Conservation (phyloP, 352 stramenopile genomes). For the Phytophthora nicotianae region DNA sequence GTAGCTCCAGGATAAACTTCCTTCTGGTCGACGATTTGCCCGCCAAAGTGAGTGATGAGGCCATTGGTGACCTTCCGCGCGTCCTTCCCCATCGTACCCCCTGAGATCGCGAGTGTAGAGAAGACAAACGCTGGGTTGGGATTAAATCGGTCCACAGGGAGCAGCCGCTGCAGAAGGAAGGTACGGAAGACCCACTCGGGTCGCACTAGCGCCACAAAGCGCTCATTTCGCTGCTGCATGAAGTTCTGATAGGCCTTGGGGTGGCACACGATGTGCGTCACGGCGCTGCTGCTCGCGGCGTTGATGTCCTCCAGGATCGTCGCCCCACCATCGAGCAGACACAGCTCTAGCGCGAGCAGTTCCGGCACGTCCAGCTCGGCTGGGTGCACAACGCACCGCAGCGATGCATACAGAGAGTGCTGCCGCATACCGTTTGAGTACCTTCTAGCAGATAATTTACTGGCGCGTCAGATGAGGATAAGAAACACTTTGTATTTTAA, state of each 20-base stretch:
- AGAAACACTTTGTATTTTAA: conserved; percentile 1
- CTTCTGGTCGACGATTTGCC: conserved; percentile 69
- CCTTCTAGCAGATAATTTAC: conserved; percentile 9
- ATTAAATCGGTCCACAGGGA: conserved; percentile 79
- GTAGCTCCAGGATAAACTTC: conserved; percentile 57
- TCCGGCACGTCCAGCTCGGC: conserved; percentile 46
- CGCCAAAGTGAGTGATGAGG: conserved; percentile 83
- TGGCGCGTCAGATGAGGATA: conserved; percentile 6
- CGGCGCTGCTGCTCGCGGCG: conserved; percentile 14
- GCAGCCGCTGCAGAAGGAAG: conserved; percentile 64
- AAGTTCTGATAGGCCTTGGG: conserved; percentile 59
- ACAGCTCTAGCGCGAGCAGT: conserved; percentile 56
- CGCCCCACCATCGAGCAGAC: conserved; percentile 68
- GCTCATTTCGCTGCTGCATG: conserved; percentile 52
- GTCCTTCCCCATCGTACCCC: conserved; percentile 78
- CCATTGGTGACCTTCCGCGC: conserved; percentile 79
- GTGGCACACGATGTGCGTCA: conserved; percentile 82
- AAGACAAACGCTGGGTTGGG: conserved; percentile 80
- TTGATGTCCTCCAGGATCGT: conserved; percentile 41
- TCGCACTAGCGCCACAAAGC: conserved; percentile 75
- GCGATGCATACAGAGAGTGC: conserved; percentile 47
- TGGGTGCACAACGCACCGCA: conserved; percentile 62
- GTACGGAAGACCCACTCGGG: conserved; percentile 83
- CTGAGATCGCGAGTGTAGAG: conserved; percentile 74
- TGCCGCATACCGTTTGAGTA: conserved; percentile 40